Evolutionary conservation across 2,329 filamentous ascomycete species (phyloP), one percentile per base, ranked within the genome.

Genomic region (Biscogniauxia marginata): DNA sequence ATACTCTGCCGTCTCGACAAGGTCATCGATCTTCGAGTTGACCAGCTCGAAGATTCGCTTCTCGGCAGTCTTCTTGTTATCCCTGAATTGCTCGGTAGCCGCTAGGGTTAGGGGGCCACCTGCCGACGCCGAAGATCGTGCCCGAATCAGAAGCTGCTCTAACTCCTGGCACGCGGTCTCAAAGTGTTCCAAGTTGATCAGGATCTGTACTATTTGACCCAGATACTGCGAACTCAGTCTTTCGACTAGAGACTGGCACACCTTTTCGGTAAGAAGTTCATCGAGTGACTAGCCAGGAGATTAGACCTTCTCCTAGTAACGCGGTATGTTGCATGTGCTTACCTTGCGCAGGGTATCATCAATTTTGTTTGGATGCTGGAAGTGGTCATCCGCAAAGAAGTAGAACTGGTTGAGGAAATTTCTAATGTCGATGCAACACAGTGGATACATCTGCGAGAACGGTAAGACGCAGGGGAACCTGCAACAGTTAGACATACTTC

Each of bases 341-440:
- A 88, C 90, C 73, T 88, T 89, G 71, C 89, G 88, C 6, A 99
- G 79, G 0, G 92, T 96, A 62, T 96, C 89, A 63, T 99, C 95
- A 63, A 99, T 96, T 52, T 96, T 84, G 60, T 84, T 88, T 1
- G 91, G 89, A 62, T 96, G 90, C 61, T 95, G 89, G 70, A 98
- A 98, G 70, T 98, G 92, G 68, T 98, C 93, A 67, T 96, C 93
- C 7, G 91, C 92, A 75, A 98, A 99, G 73, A 96, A 93, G 73
- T 98, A 98, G 68, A 99, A 98, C 69, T 98, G 93, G 72, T 97
- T 97, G 57, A 98, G 79, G 72, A 99, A 98, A 73, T 97, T 97
- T 44, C 93, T 86, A 66, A 99, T 97, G 69, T 98, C 92, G 70
- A 98, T 98, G 77, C 95, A 99, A 75, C 95, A 97, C 25, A 98